Base-by-base conservation (phyloP, 495 filamentous ascomycete species). In the Astrothelium macrocarpum region DNA sequence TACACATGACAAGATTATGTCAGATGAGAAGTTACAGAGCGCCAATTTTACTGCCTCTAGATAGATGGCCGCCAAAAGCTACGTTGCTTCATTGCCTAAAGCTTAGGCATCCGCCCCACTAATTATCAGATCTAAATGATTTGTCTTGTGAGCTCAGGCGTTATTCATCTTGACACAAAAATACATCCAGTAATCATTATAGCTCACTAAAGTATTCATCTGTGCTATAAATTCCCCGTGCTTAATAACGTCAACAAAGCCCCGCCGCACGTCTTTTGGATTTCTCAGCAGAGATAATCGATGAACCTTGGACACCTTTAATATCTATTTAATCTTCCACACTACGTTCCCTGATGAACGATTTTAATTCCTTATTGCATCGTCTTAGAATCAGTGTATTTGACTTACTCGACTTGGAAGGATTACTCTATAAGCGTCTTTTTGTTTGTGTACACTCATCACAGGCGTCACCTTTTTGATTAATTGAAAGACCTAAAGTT, bases 1-100 rank as follows among this genome's bases (percentile, higher is more conserved):
- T 25, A 90, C 83, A 90, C 81, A 10, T 20, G 14, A 5, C 14
- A 5, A 5, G 34, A 39, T 5, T 39, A n/a, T n/a, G n/a, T n/a
- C n/a, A n/a, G n/a, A n/a, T n/a, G n/a, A n/a, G n/a, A n/a, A n/a
- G n/a, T n/a, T n/a, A n/a, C n/a, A n/a, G n/a, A n/a, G n/a, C n/a
- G n/a, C n/a, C n/a, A n/a, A n/a, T n/a, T n/a, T n/a, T n/a, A n/a
- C n/a, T n/a, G n/a, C n/a, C n/a, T n/a, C n/a, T n/a, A n/a, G n/a
- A n/a, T n/a, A n/a, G n/a, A n/a, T n/a, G n/a, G n/a, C n/a, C n/a
- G n/a, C n/a, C n/a, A n/a, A n/a, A n/a, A n/a, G n/a, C n/a, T n/a
- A 42, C 36, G 9, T 42, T 42, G 36, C 36, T 10, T 42, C 0
- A 10, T 42, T 16, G 18, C 36, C 36, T 42, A 9, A 10, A 10